Base-by-base conservation (phyloP, 2,329 filamentous ascomycete species). In the Microdochium nivale region DNA sequence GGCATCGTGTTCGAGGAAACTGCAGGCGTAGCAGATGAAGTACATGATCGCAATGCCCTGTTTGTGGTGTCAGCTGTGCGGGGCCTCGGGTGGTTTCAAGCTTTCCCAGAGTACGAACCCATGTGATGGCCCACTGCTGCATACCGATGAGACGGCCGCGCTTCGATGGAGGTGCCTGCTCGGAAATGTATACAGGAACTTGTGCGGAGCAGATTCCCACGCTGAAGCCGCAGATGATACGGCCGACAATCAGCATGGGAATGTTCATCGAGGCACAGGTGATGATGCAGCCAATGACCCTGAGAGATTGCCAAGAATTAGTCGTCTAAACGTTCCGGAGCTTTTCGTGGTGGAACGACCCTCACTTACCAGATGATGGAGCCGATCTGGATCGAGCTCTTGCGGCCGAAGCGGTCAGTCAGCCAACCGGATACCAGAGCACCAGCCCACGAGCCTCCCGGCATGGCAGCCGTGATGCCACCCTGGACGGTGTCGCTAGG, bases 191-290 rank as follows among this genome's bases (percentile, higher is more conserved):
- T 53, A 87, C 83, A 0, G 83, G 84, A 1, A 87, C 85, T 62
- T 88, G 83, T 25, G 85, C 83, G 24, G 83, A 87, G 65, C 80
- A 84, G 62, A 88, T 87, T 57, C 86, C 86, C 54, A 88, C 84
- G 48, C 79, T 79, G 56, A 88, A 64, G 54, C 86, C 86, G 67
- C 87, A 87, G 70, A 90, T 80, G 64, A 87, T 65, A 59, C 86
- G 84, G 48, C 85, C 84, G 25, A 79, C 81, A 48, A 85, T 78
- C 23, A 90, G 73, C 86, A 77, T 77, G 32, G 68, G 68, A 50
- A 75, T 72, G 59, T 75, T 73, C 48, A 74, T 67, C 1, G 73
- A 62, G 25, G 75, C 75, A 52, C 68, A 71, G 35, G 66, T 63
- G 49, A 79, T 60, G 50, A 70, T 66, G 2, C 73, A 78, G 3